Base-by-base conservation (phyloP, 106 monocot genomes). In the Acorus gramineus region DNA sequence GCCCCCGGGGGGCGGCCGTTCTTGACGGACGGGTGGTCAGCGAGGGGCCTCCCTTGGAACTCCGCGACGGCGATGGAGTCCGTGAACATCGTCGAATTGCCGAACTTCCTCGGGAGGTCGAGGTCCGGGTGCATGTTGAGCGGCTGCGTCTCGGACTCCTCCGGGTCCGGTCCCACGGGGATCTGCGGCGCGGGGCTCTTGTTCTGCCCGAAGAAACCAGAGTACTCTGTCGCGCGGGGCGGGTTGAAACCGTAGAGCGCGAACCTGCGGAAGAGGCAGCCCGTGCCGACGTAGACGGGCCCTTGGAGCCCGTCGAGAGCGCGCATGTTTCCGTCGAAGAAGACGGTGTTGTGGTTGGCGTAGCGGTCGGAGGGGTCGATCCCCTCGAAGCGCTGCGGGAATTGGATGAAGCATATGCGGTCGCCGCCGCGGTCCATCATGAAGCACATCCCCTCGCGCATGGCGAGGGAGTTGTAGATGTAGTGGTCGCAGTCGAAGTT, bases 241-340 rank as follows among this genome's bases (percentile, higher is more conserved):
- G 94, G 94, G 50, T 78, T 68, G 53, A 95, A 95, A 2, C 90
- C 90, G 67, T 95, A 95, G 14, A 95, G 69, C 0, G 89, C 94
- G 67, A 79, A 80, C 1, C 94, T 71, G 9, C 94, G 81, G 64
- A 95, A 95, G n/a, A 95, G 68, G 66, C 94, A 95, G 3, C 94
- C 94, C 3, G 94, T 95, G 3, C 90, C 90, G 11, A 95, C 90
- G 66, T 95, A 95, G 81, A 95, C 83, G 3, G 94, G 94, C 2
- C 94, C 94, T 59, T 74, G 28, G 28, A 28, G 28, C 28, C 28
- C 28, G 28, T 28, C 28, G 28, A 28, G 28, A 1, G 28, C 28
- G 28, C 28, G 28, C 28, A 28, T 28, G 28, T 28, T 28, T 0
- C 28, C 28, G 28, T 28, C 28, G 28, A 28, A 28, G 28, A 28